Conservation (phyloP, 352 stramenopile species). For the Pythium periplocum region DNA sequence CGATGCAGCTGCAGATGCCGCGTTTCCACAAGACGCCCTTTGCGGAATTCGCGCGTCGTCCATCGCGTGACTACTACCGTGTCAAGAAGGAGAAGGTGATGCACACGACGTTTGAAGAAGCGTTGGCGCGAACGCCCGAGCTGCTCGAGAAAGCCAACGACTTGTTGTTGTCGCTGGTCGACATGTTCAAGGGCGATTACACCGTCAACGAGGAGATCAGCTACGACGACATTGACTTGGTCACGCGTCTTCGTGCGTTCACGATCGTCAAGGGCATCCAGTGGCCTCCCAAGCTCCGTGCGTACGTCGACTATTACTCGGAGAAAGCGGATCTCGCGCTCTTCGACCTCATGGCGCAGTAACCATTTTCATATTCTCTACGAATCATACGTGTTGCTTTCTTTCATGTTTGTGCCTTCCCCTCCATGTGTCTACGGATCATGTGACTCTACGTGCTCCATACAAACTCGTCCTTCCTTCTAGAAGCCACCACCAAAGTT, state of each 20-base stretch:
- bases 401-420: too few species aligned
- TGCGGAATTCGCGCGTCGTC: conserved; percentile 34
- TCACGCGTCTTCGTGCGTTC: conserved; percentile 34
- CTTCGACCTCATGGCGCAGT: conserved; percentile 31
- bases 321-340: conserved; percentile 32
- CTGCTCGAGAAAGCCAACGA: conserved; percentile 31
- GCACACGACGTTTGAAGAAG: conserved; percentile 26
- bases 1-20: conserved; percentile 34
- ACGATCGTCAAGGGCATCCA: conserved; percentile 41
- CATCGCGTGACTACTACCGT: conserved; percentile 46
- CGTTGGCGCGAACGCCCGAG: conserved; percentile 34
- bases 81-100: conserved; percentile 55
- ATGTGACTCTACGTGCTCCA: too few species aligned
- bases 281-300: conserved; percentile 38
- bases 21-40: conserved; percentile 40
- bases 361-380: neutral
- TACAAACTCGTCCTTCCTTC: too few species aligned
- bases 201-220: conserved; percentile 39
- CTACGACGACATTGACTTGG: conserved; percentile 55
- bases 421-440: too few species aligned
- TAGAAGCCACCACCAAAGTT: conserved; percentile 28
- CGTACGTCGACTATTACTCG: conserved; percentile 40
- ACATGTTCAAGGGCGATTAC: conserved; percentile 34
- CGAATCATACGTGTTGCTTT: too few species aligned
- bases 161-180: conserved; percentile 25